Evolutionary conservation across 768 basidiomycete species (phyloP).

Genomic region (Tricholoma terreum): DNA sequence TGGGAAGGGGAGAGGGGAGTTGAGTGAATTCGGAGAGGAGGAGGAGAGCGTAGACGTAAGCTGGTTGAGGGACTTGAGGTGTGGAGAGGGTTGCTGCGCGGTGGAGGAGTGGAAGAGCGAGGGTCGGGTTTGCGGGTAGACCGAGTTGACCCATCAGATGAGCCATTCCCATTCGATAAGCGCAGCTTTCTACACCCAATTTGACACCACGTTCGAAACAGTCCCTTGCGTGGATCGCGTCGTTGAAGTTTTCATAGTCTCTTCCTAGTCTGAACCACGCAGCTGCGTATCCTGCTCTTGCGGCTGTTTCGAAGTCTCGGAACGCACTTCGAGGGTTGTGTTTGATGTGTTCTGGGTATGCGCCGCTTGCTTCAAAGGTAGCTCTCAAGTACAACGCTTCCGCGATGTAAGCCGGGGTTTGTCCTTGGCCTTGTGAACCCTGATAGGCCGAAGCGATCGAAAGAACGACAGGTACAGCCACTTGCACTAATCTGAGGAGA

Average conservation of each 20-base stretch:
- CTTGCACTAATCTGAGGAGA: slow-evolving; percentile 55
- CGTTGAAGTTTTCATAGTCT: slow-evolving; percentile 88
- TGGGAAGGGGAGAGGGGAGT: slow-evolving; percentile 45
- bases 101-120: slow-evolving; percentile 70
- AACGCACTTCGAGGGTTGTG: slow-evolving; percentile 80
- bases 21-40: slow-evolving; percentile 83
- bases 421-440: slow-evolving; percentile 11
- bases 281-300: slow-evolving; percentile 68
- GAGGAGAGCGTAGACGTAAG: slow-evolving; percentile 86
- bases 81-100: slow-evolving; percentile 75
- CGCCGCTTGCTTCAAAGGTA: slow-evolving; percentile 68
- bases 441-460: slow-evolving; percentile 42
- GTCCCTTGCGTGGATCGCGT: slow-evolving; percentile 67
- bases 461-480: slow-evolving; percentile 66
- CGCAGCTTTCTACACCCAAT: slow-evolving; percentile 70
- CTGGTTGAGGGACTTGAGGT: slow-evolving; percentile 79
- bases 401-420: slow-evolving; percentile 45
- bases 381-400: slow-evolving; percentile 79
- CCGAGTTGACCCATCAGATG: slow-evolving; percentile 85
- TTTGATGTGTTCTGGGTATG: slow-evolving; percentile 59
- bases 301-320: slow-evolving; percentile 83
- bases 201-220: slow-evolving; percentile 86
- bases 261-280: slow-evolving; percentile 92
- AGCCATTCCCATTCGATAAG: slow-evolving; percentile 93
- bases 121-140: slow-evolving; percentile 46